A percentile compares a stretch with the other conserved stretches of the same genome.
phyloP scores from a whole-genome alignment of 2,329 filamentous ascomycete genomes.

The Phialemonium atrogriseum region DNA sequence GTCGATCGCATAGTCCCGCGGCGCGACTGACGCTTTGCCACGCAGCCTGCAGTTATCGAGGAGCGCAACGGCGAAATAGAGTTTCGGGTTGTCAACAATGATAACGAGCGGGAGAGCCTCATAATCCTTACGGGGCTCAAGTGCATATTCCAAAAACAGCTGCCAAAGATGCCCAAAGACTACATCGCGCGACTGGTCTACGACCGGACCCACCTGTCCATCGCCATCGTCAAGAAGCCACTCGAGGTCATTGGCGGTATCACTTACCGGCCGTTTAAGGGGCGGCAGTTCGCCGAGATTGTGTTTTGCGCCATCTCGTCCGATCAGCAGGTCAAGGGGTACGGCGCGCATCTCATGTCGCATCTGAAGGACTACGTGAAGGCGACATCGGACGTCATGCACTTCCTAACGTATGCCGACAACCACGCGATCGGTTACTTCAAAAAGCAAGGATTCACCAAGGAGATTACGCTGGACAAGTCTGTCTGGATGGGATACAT shows the following conservation, averaged over 20 bases:
- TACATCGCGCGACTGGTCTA: slow-evolving; percentile 97
- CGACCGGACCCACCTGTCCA: slow-evolving; percentile 90
- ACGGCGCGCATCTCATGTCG: slow-evolving; percentile 95
- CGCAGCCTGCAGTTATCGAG: slow-evolving; percentile 77
- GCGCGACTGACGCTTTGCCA: too few species aligned
- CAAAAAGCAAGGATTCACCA: slow-evolving; percentile 98
- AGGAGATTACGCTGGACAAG: slow-evolving; percentile 89
- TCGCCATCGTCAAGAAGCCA: slow-evolving; percentile 95
- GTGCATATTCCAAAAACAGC: slow-evolving; percentile 96
- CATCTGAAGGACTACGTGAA: slow-evolving; percentile 98
- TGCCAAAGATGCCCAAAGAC: slow-evolving; percentile 98
- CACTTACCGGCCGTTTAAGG: slow-evolving; percentile 90
- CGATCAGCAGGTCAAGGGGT: slow-evolving; percentile 97
- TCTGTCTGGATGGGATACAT: slow-evolving; percentile 99
- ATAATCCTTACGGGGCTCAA: slow-evolving; percentile 95
- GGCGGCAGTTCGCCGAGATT: slow-evolving; percentile 90
- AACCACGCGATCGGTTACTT: slow-evolving; percentile 99
- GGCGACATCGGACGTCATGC: slow-evolving; percentile 93
- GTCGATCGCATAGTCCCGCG: too few species aligned
- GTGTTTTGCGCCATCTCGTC: slow-evolving; percentile 97
- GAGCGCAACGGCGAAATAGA: slow-evolving; percentile 92
- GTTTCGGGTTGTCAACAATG: slow-evolving; percentile 97
- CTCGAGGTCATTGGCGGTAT: slow-evolving; percentile 95
- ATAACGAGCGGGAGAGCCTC: slow-evolving; percentile 75
- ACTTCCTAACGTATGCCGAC: slow-evolving; percentile 96